Evolutionary conservation across 2,329 filamentous ascomycete species (phyloP), one percentile per base, ranked within the genome.

Genomic region (Phyllosticta citrichinensis): DNA sequence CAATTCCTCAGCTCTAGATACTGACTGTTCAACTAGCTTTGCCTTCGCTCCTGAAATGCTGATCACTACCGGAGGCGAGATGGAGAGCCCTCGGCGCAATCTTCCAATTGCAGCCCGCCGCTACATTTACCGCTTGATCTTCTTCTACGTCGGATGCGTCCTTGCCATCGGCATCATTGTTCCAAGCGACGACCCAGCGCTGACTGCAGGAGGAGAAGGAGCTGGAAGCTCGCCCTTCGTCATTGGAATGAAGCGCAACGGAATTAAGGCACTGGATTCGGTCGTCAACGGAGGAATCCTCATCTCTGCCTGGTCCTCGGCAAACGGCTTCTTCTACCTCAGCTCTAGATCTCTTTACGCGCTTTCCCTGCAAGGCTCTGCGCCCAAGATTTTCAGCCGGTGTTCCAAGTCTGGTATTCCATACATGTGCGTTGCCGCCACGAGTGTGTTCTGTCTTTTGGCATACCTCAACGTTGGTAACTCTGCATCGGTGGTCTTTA

Each of bases 271-370:
- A 1, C 79, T 89, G 2, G 83, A 86, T 66, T 82, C 82, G 63
- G 79, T 88, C 65, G 85, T 89, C 75, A 89, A 89, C 68, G 85
- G 80, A 35, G 84, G 82, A 20, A 82, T 89, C 66, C 75, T 97
- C 57, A 84, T 86, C 17, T 87, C 84, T 5, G 86, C 85, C 1
- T 81, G 80, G 74, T 81, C 79, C 0, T 80, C 81, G 12, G 81
- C 79, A 55, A 84, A 83, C 68, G 77, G 79, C 0, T 81, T 81
- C 71, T 69, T 82, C 20, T 83, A 81, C 68, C 74, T 80, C 8
- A 78, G 78, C 2, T 79, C 76, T 6, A 79, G 81, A 50, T 80
- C 78, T 4, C 71, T 83, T 3, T 81, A 82, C 67, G 76, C 79
- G 1, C 73, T 83, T 17, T 80, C 87, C 0, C 77, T 86, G 9